Base-by-base conservation (phyloP, 1,284 basidiomycete genomes). In the Ceraceosorus bombacis region DNA sequence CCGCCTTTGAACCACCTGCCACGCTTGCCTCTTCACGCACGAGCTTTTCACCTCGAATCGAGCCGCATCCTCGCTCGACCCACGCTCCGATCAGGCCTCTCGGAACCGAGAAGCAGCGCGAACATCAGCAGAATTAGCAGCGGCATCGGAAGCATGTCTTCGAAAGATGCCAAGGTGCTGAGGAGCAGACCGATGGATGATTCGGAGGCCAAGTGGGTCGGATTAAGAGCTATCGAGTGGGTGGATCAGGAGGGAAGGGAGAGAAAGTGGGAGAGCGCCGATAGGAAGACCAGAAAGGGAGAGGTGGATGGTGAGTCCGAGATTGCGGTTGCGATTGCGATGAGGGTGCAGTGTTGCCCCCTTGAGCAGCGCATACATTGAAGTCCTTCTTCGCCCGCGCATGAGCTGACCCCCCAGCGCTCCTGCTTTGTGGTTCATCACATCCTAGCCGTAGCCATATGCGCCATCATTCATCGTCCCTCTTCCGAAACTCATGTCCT, bases 261-360 rank as follows among this genome's bases (percentile, higher is more conserved):
- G 41, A 67, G 74, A 40, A 64, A 67, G 52, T 78, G 75, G 76
- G 76, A 78, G 48, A 70, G 68, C 40, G 74, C 72, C 39, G 69
- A 73, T 48, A 67, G 75, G 37, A 69, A 65, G 51, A 77, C 75
- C 2, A 61, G 72, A 17, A 71, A 73, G 41, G 72, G 73, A n/a
- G 68, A 72, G 38, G 72, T 70, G 1, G 75, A 77, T 51, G 74
- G 65, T 67, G 39, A 27, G 65, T 55, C 1, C n/a, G n/a, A n/a
- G n/a, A n/a, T n/a, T 37, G n/a, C 6, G 10, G 4, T 4, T 10
- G 43, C 43, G 2, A 15, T 10, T 15, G 43, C 43, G 43, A 15
- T 9, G 54, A n/a, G 46, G 13, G 54, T 50, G 41, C 3, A 17
- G 17, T 51, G 53, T 48, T 5, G 10, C 12, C 10, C 10, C 3